Conservation (phyloP, 1,284 basidiomycete species). For the Lentinula novae-zelandiae region DNA sequence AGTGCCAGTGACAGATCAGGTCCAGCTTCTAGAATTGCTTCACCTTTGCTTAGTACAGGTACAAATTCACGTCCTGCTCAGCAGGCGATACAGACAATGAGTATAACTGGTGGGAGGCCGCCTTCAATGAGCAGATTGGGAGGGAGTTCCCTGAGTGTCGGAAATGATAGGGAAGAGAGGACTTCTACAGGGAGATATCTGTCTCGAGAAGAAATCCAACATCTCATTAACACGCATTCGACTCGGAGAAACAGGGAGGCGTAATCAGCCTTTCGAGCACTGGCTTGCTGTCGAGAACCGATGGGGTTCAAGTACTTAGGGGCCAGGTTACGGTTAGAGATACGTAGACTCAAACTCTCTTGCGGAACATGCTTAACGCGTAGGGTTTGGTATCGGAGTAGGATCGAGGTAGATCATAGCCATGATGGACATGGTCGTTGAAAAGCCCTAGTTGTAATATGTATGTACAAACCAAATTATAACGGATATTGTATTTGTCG, state of each 20-base stretch:
- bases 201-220: neutral
- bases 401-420: too few relatives aligned
- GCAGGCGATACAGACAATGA: neutral
- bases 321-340: too few relatives aligned
- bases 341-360: too few relatives aligned
- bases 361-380: too few relatives aligned
- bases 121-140: neutral
- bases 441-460: too few relatives aligned
- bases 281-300: neutral
- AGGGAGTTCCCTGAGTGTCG: neutral
- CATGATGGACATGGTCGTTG: too few relatives aligned
- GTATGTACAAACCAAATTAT: too few relatives aligned
- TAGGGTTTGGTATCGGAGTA: too few relatives aligned
- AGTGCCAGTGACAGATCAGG: neutral
- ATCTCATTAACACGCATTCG: neutral
- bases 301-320: neutral
- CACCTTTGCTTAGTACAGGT: neutral
- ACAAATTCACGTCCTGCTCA: neutral
- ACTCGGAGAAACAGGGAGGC: neutral
- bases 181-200: neutral
- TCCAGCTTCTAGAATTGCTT: neutral
- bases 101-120: neutral
- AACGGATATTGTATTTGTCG: too few relatives aligned
- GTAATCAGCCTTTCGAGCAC: neutral
- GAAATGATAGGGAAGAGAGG: neutral